Base-by-base conservation (phyloP, 345 rosid genomes). In the Hibiscus syriacus region DNA sequence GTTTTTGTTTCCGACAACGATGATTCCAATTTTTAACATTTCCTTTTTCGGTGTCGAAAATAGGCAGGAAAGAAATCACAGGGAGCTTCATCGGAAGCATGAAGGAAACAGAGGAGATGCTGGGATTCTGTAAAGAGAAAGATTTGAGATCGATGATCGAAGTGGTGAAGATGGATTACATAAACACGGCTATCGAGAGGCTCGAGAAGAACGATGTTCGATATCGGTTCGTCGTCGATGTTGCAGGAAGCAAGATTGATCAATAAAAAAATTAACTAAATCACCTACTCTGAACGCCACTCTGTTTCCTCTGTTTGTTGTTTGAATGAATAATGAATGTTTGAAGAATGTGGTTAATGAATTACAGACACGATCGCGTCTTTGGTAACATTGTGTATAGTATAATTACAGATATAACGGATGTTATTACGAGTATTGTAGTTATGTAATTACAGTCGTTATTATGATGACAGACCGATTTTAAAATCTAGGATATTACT, bases 141-240 rank as follows among this genome's bases (percentile, higher is more conserved):
- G 82, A 73, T 52, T 7, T 94, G 64, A 79, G 76, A 22, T 89
- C 99, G 20, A 84, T 66, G 71, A 87, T 94, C 53, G 99, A 94
- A 74, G 86, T 86, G 48, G 72, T 94, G 67, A 87, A 87, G 80
- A 86, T 94, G 95, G 92, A 90, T 71, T 87, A 89, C 36, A 50
- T 89, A 27, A 89, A 94, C 85, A 83, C 77, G 11, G 99, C 96
- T 6, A 38, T 94, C 3, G 96, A 90, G 72, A 81, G 99, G 81
- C 90, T 90, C 3, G 87, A 87, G 81, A 89, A 89, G 83, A 94
- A 94, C 20, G 97, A 94, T 66, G 99, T 87, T n/a, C 80, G 99
- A 64, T 90, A 90, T 52, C 75, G 97, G 72, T 94, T 94, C 22
- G 96, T 89, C 0, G 90, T 94, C 13, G 99, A 94, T 70, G 90